A percentile compares a stretch with the other conserved stretches of the same genome.
These are phyloP conservation scores for Hypoxylon lienhwacheense DNA, from an alignment of 495 filamentous ascomycete species.

Conservation along the genomic window DNA sequence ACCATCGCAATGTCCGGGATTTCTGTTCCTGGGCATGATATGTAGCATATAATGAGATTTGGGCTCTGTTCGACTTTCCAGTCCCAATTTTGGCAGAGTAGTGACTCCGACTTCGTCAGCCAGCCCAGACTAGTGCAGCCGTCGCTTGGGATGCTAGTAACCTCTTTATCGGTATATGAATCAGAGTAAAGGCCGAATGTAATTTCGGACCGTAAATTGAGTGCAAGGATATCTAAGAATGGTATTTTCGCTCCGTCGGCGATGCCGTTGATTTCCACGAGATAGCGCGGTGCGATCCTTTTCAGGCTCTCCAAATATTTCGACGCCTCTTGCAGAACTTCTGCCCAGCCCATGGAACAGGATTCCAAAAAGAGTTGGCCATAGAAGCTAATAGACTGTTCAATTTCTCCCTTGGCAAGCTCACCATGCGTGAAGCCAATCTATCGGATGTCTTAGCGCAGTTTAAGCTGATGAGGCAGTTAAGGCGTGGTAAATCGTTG, in stretches of 20 bases:
- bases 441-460: conserved; percentile 15
- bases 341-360: conserved; percentile 31
- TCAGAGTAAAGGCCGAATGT: conserved; percentile 59
- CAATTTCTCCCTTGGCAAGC: conserved; percentile 30
- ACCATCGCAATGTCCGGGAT: conserved; percentile 43
- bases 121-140: conserved; percentile 65
- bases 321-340: conserved; percentile 32
- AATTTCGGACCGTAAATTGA: conserved; percentile 71
- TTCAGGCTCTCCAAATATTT: conserved; percentile 33
- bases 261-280: conserved; percentile 58
- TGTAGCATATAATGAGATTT: conserved; percentile 55
- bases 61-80: conserved; percentile 60
- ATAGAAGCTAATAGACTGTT: conserved; percentile 35
- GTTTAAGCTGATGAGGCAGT: neutral
- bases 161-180: neutral
- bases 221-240: conserved; percentile 61
- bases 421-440: conserved; percentile 34
- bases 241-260: conserved; percentile 59
- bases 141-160: conserved; percentile 42
- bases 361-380: conserved; percentile 28
- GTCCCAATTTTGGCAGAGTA: conserved; percentile 72
- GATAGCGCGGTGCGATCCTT: conserved; percentile 44
- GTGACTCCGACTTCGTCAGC: conserved; percentile 36
- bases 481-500: no score
- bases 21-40: conserved; percentile 31